Percentiles rank a stretch among this genome's conserved stretches.
These are phyloP conservation scores for Obba rivulosa DNA, from an alignment of 768 basidiomycete genomes.

Conservation along the genomic window DNA sequence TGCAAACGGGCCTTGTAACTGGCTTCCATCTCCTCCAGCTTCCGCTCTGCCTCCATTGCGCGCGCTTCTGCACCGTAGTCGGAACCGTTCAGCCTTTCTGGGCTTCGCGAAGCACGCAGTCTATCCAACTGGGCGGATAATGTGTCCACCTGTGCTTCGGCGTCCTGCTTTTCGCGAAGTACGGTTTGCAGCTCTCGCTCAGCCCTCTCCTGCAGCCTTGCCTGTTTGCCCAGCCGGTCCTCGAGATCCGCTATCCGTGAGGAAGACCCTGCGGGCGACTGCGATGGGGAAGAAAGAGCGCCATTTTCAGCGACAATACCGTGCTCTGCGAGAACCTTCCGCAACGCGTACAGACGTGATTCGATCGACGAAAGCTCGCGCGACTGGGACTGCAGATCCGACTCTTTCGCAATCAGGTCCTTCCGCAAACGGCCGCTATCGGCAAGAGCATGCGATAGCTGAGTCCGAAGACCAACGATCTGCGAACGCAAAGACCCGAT, in stretches of 20 bases:
- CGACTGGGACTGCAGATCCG: conserved; percentile 53
- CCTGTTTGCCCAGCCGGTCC: conserved; percentile 66
- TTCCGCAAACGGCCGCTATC: conserved; percentile 69
- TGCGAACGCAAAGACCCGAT: conserved; percentile 65
- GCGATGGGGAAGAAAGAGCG: conserved; percentile 41
- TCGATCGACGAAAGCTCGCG: conserved; percentile 65
- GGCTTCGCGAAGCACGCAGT: conserved; percentile 54
- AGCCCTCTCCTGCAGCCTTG: conserved; percentile 64
- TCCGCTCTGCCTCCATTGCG: conserved; percentile 66
- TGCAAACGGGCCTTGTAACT: conserved; percentile 75
- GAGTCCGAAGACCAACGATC: conserved; percentile 65
- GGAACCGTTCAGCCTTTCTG: conserved; percentile 30
- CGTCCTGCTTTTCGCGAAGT: conserved; percentile 65
- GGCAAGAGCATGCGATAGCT: conserved; percentile 61
- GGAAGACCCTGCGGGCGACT: conserved; percentile 22
- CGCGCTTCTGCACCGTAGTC: conserved; percentile 40
- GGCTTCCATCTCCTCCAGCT: conserved; percentile 73
- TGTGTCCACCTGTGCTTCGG: conserved; percentile 61
- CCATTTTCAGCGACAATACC: conserved; percentile 79
- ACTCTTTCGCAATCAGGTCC: conserved; percentile 63
- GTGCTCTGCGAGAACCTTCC: conserved; percentile 83
- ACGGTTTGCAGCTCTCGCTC: conserved; percentile 71
- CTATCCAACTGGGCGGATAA: conserved; percentile 66
- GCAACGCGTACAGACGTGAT: conserved; percentile 72
- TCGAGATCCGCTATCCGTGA: conserved; percentile 71